phyloP scores from a whole-genome alignment of 176 grass and related monocot genomes.

The Paspalum vaginatum region DNA sequence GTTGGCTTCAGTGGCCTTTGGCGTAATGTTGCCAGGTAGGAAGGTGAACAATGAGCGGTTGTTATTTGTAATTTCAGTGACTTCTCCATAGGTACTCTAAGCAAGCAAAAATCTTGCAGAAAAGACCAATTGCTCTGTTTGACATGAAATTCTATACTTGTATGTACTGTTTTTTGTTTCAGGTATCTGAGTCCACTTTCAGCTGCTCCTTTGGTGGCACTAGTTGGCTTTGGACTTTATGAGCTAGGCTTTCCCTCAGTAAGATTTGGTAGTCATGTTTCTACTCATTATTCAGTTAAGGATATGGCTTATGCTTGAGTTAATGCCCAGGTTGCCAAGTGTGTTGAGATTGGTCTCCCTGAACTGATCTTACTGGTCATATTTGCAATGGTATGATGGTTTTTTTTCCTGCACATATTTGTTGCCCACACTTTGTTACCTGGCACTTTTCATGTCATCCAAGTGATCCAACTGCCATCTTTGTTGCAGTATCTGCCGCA shows the following conservation, averaged over 20 bases:
- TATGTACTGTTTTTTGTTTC: slow-evolving; percentile 39
- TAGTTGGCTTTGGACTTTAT: slow-evolving; percentile 91
- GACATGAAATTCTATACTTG: neutral
- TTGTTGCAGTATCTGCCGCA: slow-evolving; percentile 81
- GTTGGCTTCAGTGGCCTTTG: slow-evolving; percentile 98
- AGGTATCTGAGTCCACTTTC: slow-evolving; percentile 95
- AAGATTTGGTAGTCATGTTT: slow-evolving; percentile 41
- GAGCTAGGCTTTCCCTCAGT: slow-evolving; percentile 97
- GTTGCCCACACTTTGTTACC: neutral
- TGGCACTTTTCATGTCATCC: neutral
- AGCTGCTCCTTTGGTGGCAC: slow-evolving; percentile 80
- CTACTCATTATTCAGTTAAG: slow-evolving; percentile 9
- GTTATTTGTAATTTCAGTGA: slow-evolving; percentile 3
- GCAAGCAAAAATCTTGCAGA: slow-evolving; percentile 19
- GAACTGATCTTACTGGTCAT: slow-evolving; percentile 82
- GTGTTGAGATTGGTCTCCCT: slow-evolving; percentile 96
- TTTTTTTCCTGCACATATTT: slow-evolving; percentile 19
- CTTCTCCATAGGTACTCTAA: neutral
- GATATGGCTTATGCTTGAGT: slow-evolving; percentile 35
- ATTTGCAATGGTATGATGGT: slow-evolving; percentile 72
- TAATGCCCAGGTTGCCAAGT: slow-evolving; percentile 86
- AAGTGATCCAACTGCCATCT: neutral
- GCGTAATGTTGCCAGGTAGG: slow-evolving; percentile 93
- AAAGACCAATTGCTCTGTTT: slow-evolving; percentile 4
- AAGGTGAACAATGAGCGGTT: slow-evolving; percentile 9